Percentiles rank a stretch among this genome's conserved stretches.
Evolutionary conservation across 2,329 filamentous ascomycete species (phyloP).

Genomic region (Macroventuria anomochaeta): DNA sequence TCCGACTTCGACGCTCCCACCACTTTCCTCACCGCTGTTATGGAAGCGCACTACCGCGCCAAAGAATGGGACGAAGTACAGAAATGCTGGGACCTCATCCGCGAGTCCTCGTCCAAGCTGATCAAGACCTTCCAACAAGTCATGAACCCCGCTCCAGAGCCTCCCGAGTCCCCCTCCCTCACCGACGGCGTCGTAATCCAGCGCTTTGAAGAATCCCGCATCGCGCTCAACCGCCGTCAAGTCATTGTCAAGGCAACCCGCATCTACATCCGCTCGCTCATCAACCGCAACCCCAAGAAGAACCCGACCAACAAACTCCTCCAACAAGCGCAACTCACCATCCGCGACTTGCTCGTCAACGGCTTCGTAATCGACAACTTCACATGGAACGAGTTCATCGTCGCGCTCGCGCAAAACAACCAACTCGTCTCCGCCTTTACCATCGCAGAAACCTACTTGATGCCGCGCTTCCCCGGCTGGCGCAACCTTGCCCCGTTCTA

Average conservation of each 20-base stretch:
- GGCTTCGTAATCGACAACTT: constrained; percentile 78
- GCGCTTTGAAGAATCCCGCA: constrained; percentile 27
- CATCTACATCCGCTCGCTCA: constrained; percentile 61
- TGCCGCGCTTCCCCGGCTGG: constrained; percentile 82
- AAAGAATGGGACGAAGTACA: constrained; percentile 66
- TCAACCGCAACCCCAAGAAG: constrained; percentile 54
- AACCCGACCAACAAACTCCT: constrained; percentile 39
- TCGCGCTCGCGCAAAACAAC: constrained; percentile 67
- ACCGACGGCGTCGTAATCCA: constrained; percentile 29
- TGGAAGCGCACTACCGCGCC: constrained; percentile 68
- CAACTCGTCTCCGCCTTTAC: constrained; percentile 71
- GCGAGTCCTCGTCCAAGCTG: constrained; percentile 58
- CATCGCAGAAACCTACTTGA: constrained; percentile 77
- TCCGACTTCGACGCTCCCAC: constrained; percentile 33
- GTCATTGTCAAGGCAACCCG: constrained; percentile 58
- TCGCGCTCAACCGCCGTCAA: constrained; percentile 52
- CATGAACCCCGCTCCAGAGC: constrained; percentile 43
- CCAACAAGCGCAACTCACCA: constrained; percentile 36
- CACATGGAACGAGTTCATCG: constrained; percentile 83
- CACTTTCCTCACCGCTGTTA: constrained; percentile 62
- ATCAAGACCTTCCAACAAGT: constrained; percentile 41
- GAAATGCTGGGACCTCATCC: constrained; percentile 69
- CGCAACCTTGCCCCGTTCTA: constrained; percentile 32
- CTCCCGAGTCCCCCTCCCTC: constrained; percentile 25
- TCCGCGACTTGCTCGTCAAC: constrained; percentile 63